Evolutionary conservation across 73 alveolate species (phyloP).

Genomic region (Tetrahymena elliotti): DNA sequence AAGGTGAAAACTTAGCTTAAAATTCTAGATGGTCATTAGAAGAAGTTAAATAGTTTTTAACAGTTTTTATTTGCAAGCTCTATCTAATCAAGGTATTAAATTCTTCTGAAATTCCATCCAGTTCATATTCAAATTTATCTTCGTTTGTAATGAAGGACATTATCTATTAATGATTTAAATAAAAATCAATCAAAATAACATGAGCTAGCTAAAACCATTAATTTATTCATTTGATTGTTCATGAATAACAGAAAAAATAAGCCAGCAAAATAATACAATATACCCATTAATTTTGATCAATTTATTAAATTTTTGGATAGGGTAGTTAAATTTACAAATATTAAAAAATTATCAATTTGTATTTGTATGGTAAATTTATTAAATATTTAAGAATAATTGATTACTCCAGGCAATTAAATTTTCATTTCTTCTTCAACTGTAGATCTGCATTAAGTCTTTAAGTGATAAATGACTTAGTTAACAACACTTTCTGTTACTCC

Average conservation of each 20-base stretch:
- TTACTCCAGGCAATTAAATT: constrained; percentile 64
- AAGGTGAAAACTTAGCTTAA: constrained; percentile 83
- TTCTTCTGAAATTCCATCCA: constrained; percentile 65
- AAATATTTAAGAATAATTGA: constrained; percentile 10
- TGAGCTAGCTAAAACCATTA: too few relatives aligned
- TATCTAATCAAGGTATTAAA: constrained; percentile 73
- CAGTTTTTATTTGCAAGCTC: constrained; percentile 81
- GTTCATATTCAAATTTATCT: constrained; percentile 70
- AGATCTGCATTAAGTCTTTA: constrained; percentile 84
- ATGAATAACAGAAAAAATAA: too few relatives aligned
- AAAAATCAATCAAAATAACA: too few relatives aligned
- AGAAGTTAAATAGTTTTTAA: constrained; percentile 44
- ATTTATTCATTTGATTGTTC: too few relatives aligned
- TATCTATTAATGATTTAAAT: neutral
- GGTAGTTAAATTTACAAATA: too few relatives aligned
- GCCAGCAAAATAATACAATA: too few relatives aligned
- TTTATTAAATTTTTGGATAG: too few relatives aligned
- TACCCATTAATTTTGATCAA: too few relatives aligned
- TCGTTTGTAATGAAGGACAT: constrained; percentile 3
- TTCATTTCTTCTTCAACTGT: constrained; percentile 64
- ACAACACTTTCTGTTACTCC: constrained; percentile 96
- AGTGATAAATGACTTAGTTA: constrained; percentile 72
- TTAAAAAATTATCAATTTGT: too few relatives aligned
- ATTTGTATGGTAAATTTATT: neutral
- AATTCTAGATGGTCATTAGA: constrained; percentile 76